These are phyloP conservation scores for Spathaspora girioi DNA, from an alignment of 805 yeast genomes.

Conservation along the genomic window DNA sequence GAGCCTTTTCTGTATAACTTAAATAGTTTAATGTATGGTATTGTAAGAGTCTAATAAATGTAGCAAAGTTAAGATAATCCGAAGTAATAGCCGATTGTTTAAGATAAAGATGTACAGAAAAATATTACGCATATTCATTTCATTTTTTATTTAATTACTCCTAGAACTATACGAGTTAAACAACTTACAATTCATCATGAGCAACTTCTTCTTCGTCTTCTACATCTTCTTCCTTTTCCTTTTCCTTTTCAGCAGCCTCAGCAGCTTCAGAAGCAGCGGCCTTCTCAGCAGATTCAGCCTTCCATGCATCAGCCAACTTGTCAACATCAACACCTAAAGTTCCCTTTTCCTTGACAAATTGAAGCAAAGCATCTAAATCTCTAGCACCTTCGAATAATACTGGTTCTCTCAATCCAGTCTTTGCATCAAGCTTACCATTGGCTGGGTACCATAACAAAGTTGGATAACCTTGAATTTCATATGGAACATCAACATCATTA, in stretches of 20 bases:
- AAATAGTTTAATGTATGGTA: neutral
- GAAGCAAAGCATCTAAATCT: constrained; percentile 64
- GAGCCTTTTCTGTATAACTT: neutral
- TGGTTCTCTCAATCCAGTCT: constrained; percentile 47
- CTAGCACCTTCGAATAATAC: constrained; percentile 67
- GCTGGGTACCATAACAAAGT: constrained; percentile 91
- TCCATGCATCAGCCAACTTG: constrained; percentile 18
- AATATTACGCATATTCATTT: neutral
- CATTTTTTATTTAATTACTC: neutral
- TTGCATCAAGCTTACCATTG: constrained; percentile 38
- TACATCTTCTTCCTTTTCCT: constrained; percentile 9
- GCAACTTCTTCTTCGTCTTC: constrained; percentile 19
- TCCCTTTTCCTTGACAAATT: constrained; percentile 71
- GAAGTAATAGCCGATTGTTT: too few relatives aligned
- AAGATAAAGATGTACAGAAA: neutral
- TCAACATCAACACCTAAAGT: constrained; percentile 56
- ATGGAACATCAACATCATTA: constrained; percentile 75
- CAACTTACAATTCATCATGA: constrained; percentile 37
- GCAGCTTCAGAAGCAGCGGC: constrained; percentile 20
- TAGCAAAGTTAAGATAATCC: too few relatives aligned
- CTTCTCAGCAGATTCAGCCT: constrained; percentile 22
- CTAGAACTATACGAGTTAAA: neutral
- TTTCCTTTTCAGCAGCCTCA: constrained; percentile 26
- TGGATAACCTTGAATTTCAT: constrained; percentile 83
- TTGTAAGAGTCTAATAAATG: too few relatives aligned